Percentiles rank a stretch among this genome's conserved stretches.
Conservation (phyloP, 768 basidiomycete genomes). For the Pilatotrama ljubarskyi region DNA sequence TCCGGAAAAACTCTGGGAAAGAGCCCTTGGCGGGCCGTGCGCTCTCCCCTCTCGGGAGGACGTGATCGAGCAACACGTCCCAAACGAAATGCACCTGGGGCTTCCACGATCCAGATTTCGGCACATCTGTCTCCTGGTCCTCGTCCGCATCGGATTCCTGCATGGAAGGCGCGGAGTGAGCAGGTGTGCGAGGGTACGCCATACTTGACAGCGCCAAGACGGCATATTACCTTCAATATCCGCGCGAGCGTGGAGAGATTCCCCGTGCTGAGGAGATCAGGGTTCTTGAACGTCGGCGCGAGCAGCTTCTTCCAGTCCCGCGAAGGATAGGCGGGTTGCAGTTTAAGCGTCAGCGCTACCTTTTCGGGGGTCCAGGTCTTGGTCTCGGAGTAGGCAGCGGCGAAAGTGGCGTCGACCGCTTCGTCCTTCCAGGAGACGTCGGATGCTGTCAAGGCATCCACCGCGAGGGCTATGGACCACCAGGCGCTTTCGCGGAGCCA, state of each 20-base stretch:
- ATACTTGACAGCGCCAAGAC: neutral
- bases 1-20: constrained; percentile 88
- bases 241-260: constrained; percentile 75
- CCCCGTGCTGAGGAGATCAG: constrained; percentile 62
- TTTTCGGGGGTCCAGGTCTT: constrained; percentile 86
- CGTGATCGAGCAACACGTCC: constrained; percentile 76
- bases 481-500: constrained; percentile 92
- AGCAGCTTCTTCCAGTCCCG: constrained; percentile 68
- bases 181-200: neutral
- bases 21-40: constrained; percentile 47
- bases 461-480: constrained; percentile 71
- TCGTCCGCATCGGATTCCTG: constrained; percentile 52
- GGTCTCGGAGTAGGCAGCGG: constrained; percentile 51
- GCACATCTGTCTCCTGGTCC: constrained; percentile 40
- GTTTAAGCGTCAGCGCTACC: constrained; percentile 71
- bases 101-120: constrained; percentile 73
- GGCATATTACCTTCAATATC: constrained; percentile 67
- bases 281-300: constrained; percentile 74
- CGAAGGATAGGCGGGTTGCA: constrained; percentile 62
- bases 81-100: constrained; percentile 92
- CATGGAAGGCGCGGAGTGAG: constrained; percentile 1
- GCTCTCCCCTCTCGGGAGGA: constrained; percentile 46
- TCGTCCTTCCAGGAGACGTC: constrained; percentile 70
- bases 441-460: constrained; percentile 59
- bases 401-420: constrained; percentile 53